Conservation (phyloP, 176 grass and related monocot species). For the Aegilops speltoides region DNA sequence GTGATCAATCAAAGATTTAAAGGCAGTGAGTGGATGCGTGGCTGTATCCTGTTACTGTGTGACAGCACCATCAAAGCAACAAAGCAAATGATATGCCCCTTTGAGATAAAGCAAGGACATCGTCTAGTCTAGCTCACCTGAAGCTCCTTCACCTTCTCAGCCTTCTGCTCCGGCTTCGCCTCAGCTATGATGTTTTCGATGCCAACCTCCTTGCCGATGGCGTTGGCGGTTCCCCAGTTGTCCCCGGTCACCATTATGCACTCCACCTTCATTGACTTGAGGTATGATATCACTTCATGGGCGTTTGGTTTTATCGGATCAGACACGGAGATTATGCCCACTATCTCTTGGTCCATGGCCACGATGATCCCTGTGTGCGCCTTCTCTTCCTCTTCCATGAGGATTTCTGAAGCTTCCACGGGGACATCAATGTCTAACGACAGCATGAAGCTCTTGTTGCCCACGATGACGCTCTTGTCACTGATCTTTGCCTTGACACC, state of each 20-base stretch:
- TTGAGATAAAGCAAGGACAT: background rate
- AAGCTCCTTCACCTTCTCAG: constrained; percentile 83
- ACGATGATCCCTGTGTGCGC: constrained; percentile 79
- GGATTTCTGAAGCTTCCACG: constrained; percentile 65
- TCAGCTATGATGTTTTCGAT: constrained; percentile 79
- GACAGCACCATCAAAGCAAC: background rate
- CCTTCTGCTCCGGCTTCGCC: constrained; percentile 85
- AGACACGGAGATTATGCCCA: constrained; percentile 81
- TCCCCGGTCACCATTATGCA: constrained; percentile 98
- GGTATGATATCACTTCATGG: constrained; percentile 69
- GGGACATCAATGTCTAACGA: constrained; percentile 54
- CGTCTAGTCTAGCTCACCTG: constrained; percentile 48
- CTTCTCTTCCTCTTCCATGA: constrained; percentile 69
- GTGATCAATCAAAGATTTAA: background rate
- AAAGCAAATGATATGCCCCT: background rate
- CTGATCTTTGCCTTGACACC: constrained; percentile 65
- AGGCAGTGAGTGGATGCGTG: background rate
- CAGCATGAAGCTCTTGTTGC: constrained; percentile 86
- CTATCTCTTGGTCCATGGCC: constrained; percentile 58
- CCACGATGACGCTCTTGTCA: constrained; percentile 54
- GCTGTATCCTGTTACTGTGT: background rate
- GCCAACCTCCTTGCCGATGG: constrained; percentile 76
- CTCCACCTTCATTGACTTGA: constrained; percentile 81
- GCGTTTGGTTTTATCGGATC: constrained; percentile 83
- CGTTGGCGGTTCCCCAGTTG: constrained; percentile 94